Conservation (phyloP, 768 basidiomycete species). For the Boletus sp. region DNA sequence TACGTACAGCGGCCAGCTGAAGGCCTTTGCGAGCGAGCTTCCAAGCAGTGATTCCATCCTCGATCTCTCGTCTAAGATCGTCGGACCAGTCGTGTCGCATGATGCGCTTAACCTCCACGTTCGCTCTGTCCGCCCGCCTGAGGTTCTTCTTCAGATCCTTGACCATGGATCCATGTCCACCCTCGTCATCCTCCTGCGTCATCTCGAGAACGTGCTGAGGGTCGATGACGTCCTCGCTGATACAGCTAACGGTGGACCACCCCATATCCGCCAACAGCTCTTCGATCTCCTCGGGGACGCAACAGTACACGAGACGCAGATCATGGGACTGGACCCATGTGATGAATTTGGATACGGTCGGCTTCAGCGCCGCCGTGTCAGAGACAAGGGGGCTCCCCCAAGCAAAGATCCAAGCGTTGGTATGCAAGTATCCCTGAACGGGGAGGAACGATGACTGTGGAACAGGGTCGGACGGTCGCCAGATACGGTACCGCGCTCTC, state of each 20-base stretch:
- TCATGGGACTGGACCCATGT: slow-evolving; percentile 40
- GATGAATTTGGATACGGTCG: slow-evolving; percentile 41
- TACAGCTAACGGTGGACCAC: slow-evolving; percentile 61
- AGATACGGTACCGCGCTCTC: slow-evolving; percentile 47
- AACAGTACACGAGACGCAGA: slow-evolving; percentile 57
- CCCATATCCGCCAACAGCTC: slow-evolving; percentile 47
- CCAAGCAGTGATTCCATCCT: slow-evolving; percentile 57
- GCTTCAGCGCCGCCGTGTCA: slow-evolving; percentile 32
- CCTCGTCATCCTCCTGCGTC: slow-evolving; percentile 35
- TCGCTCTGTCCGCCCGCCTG: slow-evolving; percentile 51
- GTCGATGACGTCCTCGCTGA: slow-evolving; percentile 58
- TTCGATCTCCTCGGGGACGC: slow-evolving; percentile 52
- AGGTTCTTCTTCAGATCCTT: slow-evolving; percentile 64
- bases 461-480: slow-evolving; percentile 35
- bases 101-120: slow-evolving; percentile 44
- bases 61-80: slow-evolving; percentile 44
- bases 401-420: slow-evolving; percentile 51
- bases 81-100: slow-evolving; percentile 37
- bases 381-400: slow-evolving; percentile 65
- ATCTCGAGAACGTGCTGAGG: slow-evolving; percentile 44
- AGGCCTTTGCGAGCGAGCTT: slow-evolving; percentile 47
- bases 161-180: slow-evolving; percentile 38
- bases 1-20: slow-evolving; percentile 50
- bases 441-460: slow-evolving; percentile 40
- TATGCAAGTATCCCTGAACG: slow-evolving; percentile 58